These are phyloP conservation scores for Amanita molliuscula DNA, from an alignment of 768 basidiomycete genomes.

Conservation along the genomic window DNA sequence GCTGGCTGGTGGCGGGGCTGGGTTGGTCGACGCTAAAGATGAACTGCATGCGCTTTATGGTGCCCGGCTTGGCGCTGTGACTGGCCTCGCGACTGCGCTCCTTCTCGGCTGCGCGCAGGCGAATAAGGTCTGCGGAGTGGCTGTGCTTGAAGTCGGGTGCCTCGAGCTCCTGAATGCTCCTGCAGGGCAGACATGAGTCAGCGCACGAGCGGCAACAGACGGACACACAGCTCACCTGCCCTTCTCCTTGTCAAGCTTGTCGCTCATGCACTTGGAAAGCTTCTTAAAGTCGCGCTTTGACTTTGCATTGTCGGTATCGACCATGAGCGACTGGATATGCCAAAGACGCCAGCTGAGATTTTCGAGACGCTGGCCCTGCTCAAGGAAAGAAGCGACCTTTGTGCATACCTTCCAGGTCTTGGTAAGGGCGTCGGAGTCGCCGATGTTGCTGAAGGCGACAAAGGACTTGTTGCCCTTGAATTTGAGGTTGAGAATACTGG, in stretches of 20 bases:
- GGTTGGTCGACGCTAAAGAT: constrained; percentile 80
- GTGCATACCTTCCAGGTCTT: constrained; percentile 94
- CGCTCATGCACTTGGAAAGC: constrained; percentile 80
- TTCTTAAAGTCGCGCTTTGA: constrained; percentile 87
- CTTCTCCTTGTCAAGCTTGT: constrained; percentile 90
- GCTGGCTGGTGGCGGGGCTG: constrained; percentile 31
- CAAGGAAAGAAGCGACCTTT: constrained; percentile 83
- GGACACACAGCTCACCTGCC: constrained; percentile 50
- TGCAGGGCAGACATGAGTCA: constrained; percentile 23
- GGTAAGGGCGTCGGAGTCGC: constrained; percentile 75
- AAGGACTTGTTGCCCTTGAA: constrained; percentile 95
- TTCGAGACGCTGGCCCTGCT: constrained; percentile 86
- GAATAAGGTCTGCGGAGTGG: constrained; percentile 70
- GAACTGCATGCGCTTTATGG: constrained; percentile 84
- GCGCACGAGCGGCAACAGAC: not conserved
- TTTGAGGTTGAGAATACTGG: constrained; percentile 79
- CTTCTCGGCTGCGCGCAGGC: constrained; percentile 71
- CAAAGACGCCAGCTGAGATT: constrained; percentile 89
- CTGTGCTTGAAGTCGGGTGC: constrained; percentile 78
- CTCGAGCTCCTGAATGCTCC: constrained; percentile 77
- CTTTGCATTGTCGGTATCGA: constrained; percentile 84
- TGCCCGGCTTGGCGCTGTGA: constrained; percentile 53
- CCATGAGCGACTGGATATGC: constrained; percentile 87
- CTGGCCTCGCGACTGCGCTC: constrained; percentile 70
- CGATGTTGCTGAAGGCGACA: constrained; percentile 83